Percentiles rank a stretch among this genome's conserved stretches.
Evolutionary conservation across 2,329 filamentous ascomycete species (phyloP).

Genomic region (Fusarium pseudograminearum): DNA sequence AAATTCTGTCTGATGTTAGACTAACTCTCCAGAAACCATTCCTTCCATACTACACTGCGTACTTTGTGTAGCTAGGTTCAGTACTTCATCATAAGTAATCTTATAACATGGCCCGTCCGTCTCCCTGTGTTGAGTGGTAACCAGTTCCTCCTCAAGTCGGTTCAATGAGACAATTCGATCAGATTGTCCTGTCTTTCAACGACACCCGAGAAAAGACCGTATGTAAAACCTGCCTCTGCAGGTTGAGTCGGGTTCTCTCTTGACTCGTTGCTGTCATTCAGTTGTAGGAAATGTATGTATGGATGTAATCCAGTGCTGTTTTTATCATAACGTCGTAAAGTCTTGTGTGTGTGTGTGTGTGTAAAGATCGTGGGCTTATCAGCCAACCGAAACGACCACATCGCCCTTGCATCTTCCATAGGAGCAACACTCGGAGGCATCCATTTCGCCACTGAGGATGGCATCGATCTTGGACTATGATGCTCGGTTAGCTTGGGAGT

Average conservation of each 20-base stretch:
- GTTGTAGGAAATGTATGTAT: slow-evolving; percentile 4
- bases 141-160: neutral
- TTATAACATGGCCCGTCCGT: neutral
- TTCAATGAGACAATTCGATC: neutral
- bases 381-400: slow-evolving; percentile 61
- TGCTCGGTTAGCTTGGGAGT: slow-evolving; percentile 11
- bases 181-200: neutral
- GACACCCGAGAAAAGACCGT: neutral
- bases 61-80: neutral
- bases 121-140: neutral
- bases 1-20: neutral
- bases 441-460: slow-evolving; percentile 62
- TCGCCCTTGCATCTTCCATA: slow-evolving; percentile 65
- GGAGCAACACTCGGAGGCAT: slow-evolving; percentile 65
- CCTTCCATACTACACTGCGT: too few relatives aligned
- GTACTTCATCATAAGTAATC: neutral
- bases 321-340: slow-evolving; percentile 42
- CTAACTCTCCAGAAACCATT: neutral
- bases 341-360: slow-evolving; percentile 4
- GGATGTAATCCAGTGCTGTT: neutral
- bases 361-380: slow-evolving; percentile 28
- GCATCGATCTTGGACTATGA: slow-evolving; percentile 52
- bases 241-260: slow-evolving; percentile 7
- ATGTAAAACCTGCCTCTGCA: neutral
- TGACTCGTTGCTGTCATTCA: neutral